Evolutionary conservation across 164 flowering plant genomes (phyloP).

Genomic region (Cinnamomum micranthum): DNA sequence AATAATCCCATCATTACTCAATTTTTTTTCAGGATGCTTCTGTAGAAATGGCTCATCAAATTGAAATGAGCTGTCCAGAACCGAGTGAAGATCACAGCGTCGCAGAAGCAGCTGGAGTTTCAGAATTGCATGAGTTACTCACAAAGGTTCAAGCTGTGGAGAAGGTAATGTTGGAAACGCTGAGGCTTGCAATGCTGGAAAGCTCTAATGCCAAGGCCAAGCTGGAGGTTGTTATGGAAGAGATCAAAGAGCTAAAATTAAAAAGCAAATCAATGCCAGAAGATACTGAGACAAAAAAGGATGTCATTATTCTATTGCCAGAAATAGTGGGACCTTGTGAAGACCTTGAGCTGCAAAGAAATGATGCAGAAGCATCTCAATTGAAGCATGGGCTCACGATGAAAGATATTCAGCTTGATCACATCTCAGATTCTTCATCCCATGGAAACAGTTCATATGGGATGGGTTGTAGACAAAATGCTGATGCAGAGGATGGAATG

Average conservation of each 20-base stretch:
- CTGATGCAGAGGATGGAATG: constrained; percentile 50
- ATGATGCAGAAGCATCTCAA: constrained; percentile 28
- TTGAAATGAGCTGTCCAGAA: constrained; percentile 10
- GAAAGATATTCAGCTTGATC: constrained; percentile 88
- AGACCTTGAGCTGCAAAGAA: constrained; percentile 17
- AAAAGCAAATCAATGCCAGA: constrained; percentile 6
- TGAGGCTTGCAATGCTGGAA: constrained; percentile 27
- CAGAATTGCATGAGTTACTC: constrained; percentile 52
- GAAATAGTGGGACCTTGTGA: constrained; percentile 13
- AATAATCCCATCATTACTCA: too few relatives aligned
- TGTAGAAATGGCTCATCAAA: constrained; percentile 2
- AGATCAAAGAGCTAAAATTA: constrained; percentile 29
- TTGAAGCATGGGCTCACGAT: constrained; percentile 28
- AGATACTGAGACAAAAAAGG: constrained; percentile 13
- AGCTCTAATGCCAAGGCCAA: constrained; percentile 16
- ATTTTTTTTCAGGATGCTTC: constrained; percentile 12
- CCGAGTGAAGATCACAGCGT: constrained; percentile 13
- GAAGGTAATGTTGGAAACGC: constrained; percentile 38
- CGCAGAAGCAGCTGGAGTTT: constrained; percentile 24
- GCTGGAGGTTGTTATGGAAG: constrained; percentile 25
- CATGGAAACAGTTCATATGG: constrained; percentile 15
- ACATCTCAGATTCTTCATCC: constrained; percentile 44
- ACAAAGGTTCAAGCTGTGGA: constrained; percentile 53
- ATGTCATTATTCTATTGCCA: constrained; percentile 1
- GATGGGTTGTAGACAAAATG: constrained; percentile 18